Conservation (phyloP, 2,329 filamentous ascomycete genomes). For the Fusarium guadeloupense region DNA sequence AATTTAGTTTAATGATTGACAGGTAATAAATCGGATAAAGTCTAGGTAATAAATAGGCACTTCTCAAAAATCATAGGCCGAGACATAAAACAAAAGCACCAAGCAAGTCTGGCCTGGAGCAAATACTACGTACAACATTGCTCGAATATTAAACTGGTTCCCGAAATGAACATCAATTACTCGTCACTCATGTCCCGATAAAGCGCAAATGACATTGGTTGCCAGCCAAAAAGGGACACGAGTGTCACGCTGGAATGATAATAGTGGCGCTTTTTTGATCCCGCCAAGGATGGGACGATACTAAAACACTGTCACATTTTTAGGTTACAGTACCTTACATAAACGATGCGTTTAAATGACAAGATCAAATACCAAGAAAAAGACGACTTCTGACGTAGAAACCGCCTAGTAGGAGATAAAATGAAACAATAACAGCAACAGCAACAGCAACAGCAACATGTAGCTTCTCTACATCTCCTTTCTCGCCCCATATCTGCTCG, state of each 20-base stretch:
- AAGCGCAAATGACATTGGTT: conserved; percentile 23
- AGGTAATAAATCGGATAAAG: conserved; percentile 11
- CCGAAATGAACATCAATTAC: conserved; percentile 12
- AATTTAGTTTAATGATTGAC: not conserved
- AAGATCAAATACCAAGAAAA: too few species aligned
- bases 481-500: not conserved
- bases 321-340: too few species aligned
- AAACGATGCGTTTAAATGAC: not conserved
- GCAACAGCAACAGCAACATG: too few species aligned
- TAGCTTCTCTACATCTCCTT: not conserved
- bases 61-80: conserved; percentile 9
- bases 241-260: conserved; percentile 25
- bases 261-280: conserved; percentile 7
- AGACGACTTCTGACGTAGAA: too few species aligned
- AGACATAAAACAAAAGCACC: conserved; percentile 14
- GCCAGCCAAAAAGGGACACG: conserved; percentile 18
- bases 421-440: conserved; percentile 20
- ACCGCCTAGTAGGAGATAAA: too few species aligned
- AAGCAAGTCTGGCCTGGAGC: too few species aligned
- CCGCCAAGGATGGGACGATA: conserved; percentile 10
- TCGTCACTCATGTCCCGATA: conserved; percentile 5
- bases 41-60: conserved; percentile 5
- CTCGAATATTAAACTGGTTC: not conserved
- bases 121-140: too few species aligned
- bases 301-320: not conserved